Percentiles rank a stretch among this genome's conserved stretches.
phyloP scores from a whole-genome alignment of 2,329 filamentous ascomycete species.

The Talaromyces islandicus region DNA sequence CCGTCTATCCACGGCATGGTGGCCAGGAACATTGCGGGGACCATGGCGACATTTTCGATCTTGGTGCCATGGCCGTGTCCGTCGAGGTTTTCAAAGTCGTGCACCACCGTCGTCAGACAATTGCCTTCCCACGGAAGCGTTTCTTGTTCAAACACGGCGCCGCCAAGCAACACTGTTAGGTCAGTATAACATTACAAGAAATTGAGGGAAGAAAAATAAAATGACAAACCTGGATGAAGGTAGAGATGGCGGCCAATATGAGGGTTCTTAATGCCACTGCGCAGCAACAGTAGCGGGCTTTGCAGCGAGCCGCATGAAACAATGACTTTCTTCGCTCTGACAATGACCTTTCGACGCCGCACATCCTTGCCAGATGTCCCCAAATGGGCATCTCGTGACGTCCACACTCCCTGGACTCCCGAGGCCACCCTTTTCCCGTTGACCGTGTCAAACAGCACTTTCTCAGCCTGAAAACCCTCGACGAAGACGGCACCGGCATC shows the following conservation, averaged over 20 bases:
- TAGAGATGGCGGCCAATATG: constrained; percentile 79
- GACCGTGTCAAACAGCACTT: constrained; percentile 59
- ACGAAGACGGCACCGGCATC: constrained; percentile 72
- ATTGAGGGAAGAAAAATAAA: not conserved
- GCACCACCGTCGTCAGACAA: constrained; percentile 73
- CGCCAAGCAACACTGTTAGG: constrained; percentile 33
- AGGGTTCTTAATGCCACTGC: constrained; percentile 72
- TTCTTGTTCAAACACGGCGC: constrained; percentile 63
- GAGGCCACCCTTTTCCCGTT: constrained; percentile 53
- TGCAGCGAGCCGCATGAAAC: constrained; percentile 71
- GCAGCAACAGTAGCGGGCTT: constrained; percentile 68
- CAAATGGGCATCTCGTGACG: constrained; percentile 60
- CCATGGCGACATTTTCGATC: constrained; percentile 70
- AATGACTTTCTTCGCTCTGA: constrained; percentile 76
- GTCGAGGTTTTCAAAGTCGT: constrained; percentile 75
- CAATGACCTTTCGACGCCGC: constrained; percentile 56
- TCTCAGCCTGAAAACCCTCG: constrained; percentile 71
- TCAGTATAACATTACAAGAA: not conserved
- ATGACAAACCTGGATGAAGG: constrained; percentile 64
- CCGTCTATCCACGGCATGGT: constrained; percentile 62
- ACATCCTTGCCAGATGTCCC: constrained; percentile 48
- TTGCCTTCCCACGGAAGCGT: constrained; percentile 68
- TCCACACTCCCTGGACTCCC: constrained; percentile 72
- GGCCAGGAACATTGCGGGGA: constrained; percentile 61
- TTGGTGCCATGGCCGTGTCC: constrained; percentile 74